These are phyloP conservation scores for Pseudoneurospora amorphoporcata DNA, from an alignment of 495 filamentous ascomycete species.

Conservation along the genomic window DNA sequence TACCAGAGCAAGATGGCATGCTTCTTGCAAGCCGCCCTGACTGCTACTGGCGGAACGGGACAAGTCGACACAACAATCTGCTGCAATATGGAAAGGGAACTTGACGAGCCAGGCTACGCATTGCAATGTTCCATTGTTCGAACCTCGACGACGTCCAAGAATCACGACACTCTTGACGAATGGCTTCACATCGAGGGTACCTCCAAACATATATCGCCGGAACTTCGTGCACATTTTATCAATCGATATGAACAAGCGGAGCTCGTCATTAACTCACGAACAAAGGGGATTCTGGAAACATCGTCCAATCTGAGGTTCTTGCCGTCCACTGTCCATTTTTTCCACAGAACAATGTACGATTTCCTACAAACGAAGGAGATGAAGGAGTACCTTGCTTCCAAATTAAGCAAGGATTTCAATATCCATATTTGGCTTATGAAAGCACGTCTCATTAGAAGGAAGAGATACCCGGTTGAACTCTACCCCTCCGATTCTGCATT, in stretches of 20 bases:
- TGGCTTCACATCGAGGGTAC: background rate
- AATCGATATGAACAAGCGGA: background rate
- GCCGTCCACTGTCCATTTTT: background rate
- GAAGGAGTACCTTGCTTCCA: background rate
- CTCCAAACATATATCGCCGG: background rate
- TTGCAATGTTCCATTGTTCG: background rate
- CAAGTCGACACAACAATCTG: background rate
- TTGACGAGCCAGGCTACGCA: background rate
- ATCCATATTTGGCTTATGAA: background rate
- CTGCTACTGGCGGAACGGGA: background rate
- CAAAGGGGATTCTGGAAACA: background rate
- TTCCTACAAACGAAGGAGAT: background rate
- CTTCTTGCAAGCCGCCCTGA: background rate
- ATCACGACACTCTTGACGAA: background rate
- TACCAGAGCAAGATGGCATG: background rate
- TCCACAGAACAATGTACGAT: background rate
- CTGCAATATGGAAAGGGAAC: background rate
- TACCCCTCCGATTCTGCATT: background rate
- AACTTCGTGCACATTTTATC: background rate
- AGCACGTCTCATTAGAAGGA: background rate
- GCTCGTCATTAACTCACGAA: background rate
- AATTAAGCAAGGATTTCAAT: background rate
- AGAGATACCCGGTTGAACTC: background rate
- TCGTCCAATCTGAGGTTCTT: background rate
- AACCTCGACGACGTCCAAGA: background rate